Percentiles rank a stretch among this genome's conserved stretches.
phyloP scores from a whole-genome alignment of 257 asterid species.

The Misopates orontium region DNA sequence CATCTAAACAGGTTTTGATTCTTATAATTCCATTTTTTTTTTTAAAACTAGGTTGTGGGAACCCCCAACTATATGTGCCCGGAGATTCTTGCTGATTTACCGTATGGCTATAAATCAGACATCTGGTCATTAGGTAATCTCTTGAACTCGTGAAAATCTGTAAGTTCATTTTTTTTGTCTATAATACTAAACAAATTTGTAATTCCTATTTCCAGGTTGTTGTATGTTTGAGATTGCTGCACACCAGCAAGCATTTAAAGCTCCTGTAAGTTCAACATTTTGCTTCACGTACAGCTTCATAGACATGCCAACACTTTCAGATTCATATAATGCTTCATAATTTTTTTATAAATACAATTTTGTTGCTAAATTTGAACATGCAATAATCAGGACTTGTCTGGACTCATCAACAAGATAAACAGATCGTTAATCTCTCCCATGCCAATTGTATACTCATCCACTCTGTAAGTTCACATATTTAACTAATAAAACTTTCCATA shows the following conservation, averaged over 20 bases:
- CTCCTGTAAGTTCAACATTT: conserved; percentile 61
- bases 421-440: conserved; percentile 81
- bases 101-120: conserved; percentile 95
- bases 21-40: too few relatives aligned
- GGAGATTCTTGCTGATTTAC: conserved; percentile 81
- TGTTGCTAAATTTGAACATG: conserved; percentile 25
- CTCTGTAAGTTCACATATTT: conserved; percentile 53
- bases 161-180: conserved; percentile 9
- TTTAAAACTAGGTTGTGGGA: conserved; percentile 61
- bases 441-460: conserved; percentile 84
- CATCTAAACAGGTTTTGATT: neutral
- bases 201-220: conserved; percentile 55
- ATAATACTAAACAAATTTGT: conserved; percentile 1
- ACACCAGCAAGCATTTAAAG: conserved; percentile 83
- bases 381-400: conserved; percentile 75
- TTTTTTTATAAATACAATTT: neutral
- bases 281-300: neutral
- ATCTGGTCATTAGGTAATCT: conserved; percentile 88
- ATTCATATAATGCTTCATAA: neutral
- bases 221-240: conserved; percentile 98
- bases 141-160: neutral
- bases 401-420: conserved; percentile 91
- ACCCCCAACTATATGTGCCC: conserved; percentile 96
- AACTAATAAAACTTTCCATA: too few relatives aligned
- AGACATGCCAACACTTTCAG: neutral